phyloP scores from a whole-genome alignment of 202 grass and related monocot genomes.

The Eragrostis tef region DNA sequence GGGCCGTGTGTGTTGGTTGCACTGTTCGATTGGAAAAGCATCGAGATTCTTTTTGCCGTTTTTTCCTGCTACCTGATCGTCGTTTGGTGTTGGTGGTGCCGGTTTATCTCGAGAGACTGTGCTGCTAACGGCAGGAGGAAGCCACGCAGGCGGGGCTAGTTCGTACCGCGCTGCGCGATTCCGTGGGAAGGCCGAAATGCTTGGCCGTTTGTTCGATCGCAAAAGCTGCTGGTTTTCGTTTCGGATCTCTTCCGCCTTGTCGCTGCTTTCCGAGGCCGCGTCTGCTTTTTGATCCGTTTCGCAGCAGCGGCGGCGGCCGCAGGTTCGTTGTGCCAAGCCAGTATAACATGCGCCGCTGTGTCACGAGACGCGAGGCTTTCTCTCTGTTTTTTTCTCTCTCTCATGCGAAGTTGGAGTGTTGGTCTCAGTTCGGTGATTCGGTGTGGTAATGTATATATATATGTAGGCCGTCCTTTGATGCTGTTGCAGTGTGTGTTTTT shows the following conservation, averaged over 20 bases:
- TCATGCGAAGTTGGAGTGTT: not conserved
- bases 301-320: not conserved
- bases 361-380: not conserved
- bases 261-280: slow-evolving; percentile 21
- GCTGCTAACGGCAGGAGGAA: slow-evolving; percentile 9
- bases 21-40: not conserved
- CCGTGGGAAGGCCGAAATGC: slow-evolving; percentile 15
- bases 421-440: not conserved
- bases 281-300: not conserved
- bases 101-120: not conserved
- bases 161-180: slow-evolving; percentile 29
- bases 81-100: not conserved
- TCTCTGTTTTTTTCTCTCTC: not conserved
- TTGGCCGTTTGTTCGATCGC: slow-evolving; percentile 8
- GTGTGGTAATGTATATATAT: too few relatives aligned
- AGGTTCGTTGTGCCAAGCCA: not conserved
- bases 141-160: slow-evolving; percentile 21
- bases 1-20: not conserved
- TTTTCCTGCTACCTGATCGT: slow-evolving; percentile 1
- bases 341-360: slow-evolving; percentile 28
- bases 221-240: slow-evolving; percentile 21
- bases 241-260: slow-evolving; percentile 9
- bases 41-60: slow-evolving; percentile 5
- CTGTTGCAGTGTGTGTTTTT: not conserved
- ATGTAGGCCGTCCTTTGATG: not conserved